Conservation (phyloP, 306 rosid species). For the Medicago lupulina region DNA sequence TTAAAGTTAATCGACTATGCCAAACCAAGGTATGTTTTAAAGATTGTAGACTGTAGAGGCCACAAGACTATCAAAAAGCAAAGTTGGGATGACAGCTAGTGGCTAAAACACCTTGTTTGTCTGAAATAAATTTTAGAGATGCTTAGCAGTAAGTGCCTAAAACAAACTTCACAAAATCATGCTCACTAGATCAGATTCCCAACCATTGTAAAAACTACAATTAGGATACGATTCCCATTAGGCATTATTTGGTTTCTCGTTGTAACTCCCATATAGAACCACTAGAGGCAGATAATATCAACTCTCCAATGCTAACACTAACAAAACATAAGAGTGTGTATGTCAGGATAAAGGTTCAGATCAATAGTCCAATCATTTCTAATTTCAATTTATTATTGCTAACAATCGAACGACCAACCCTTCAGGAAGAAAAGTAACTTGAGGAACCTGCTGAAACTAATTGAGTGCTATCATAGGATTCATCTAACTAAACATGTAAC, state of each 20-base stretch:
- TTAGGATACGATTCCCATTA: background rate
- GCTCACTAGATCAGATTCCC: background rate
- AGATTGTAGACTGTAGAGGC: background rate
- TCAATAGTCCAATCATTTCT: conserved; percentile 23
- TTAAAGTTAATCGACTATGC: background rate
- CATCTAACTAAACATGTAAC: conserved; percentile 44
- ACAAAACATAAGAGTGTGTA: background rate
- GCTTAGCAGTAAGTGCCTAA: background rate
- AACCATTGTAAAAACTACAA: background rate
- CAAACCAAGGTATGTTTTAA: background rate
- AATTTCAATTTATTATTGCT: conserved; percentile 20
- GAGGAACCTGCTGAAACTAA: conserved; percentile 30
- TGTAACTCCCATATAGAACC: background rate
- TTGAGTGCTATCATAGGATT: conserved; percentile 15
- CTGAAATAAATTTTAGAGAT: background rate
- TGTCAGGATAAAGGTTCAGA: background rate
- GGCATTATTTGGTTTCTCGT: background rate
- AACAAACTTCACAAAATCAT: background rate
- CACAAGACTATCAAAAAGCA: background rate
- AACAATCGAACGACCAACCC: conserved; percentile 12
- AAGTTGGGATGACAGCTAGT: background rate
- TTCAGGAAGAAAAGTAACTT: conserved; percentile 13
- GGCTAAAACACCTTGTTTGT: conserved; percentile 10
- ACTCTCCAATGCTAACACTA: conserved; percentile 2
- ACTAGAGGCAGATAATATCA: background rate